Conservation (phyloP, 2,329 filamentous ascomycete genomes). For the Ophiostoma himal-ulmi region DNA sequence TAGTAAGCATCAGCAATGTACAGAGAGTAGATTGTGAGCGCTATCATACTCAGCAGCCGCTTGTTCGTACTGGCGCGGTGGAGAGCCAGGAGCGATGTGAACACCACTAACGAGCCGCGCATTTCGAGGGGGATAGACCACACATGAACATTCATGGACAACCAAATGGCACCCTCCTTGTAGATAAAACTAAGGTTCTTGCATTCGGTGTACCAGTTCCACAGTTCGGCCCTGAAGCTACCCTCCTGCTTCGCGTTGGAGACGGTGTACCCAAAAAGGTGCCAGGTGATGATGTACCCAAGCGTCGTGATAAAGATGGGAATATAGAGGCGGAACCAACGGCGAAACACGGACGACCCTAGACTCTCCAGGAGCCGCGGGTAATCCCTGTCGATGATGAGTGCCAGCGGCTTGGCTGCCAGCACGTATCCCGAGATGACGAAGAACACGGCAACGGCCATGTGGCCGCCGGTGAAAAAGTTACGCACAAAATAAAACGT, state of each 20-base stretch:
- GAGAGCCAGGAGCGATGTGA: conserved; percentile 52
- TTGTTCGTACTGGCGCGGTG: conserved; percentile 49
- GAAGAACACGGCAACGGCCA: conserved; percentile 52
- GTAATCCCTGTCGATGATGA: conserved; percentile 42
- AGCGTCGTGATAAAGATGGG: conserved; percentile 52
- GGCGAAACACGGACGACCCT: conserved; percentile 44
- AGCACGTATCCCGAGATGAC: conserved; percentile 47
- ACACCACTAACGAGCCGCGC: conserved; percentile 58
- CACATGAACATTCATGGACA: conserved; percentile 53
- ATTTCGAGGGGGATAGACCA: conserved; percentile 62
- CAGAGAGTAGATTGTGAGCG: conserved; percentile 58
- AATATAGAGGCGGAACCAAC: conserved; percentile 46
- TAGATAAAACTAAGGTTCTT: conserved; percentile 67
- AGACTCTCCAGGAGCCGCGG: conserved; percentile 40
- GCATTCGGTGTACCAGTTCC: conserved; percentile 47
- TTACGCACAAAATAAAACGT: conserved; percentile 53
- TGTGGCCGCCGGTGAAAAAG: conserved; percentile 58
- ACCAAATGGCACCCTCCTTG: conserved; percentile 52
- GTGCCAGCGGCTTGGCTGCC: conserved; percentile 43
- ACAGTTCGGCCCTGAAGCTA: conserved; percentile 45
- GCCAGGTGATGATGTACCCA: conserved; percentile 47
- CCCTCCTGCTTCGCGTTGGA: conserved; percentile 36
- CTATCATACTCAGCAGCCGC: conserved; percentile 49
- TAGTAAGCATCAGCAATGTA: conserved; percentile 62
- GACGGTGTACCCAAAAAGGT: conserved; percentile 46